These are phyloP conservation scores for Ceratonia siliqua DNA, from an alignment of 306 rosid species.

Conservation along the genomic window DNA sequence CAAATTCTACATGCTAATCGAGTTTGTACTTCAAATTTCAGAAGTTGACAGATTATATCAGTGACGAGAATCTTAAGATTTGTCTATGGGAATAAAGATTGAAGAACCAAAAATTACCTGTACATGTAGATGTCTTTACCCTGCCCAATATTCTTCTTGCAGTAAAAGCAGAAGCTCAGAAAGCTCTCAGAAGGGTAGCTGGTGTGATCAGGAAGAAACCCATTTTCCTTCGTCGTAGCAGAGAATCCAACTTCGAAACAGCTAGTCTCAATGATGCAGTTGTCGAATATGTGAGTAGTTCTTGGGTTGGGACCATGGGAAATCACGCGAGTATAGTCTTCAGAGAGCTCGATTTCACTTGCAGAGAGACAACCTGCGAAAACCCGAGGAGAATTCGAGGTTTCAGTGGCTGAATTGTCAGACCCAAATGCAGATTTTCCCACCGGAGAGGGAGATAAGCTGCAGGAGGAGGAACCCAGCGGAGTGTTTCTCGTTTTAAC, in stretches of 20 bases:
- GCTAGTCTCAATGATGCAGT: slow-evolving; percentile 63
- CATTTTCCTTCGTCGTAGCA: slow-evolving; percentile 30
- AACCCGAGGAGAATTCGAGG: slow-evolving; percentile 37
- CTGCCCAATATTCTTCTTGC: slow-evolving; percentile 71
- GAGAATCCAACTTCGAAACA: slow-evolving; percentile 45
- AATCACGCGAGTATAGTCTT: slow-evolving; percentile 75
- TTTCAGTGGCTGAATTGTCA: slow-evolving; percentile 28
- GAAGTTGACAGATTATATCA: neutral
- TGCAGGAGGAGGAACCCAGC: slow-evolving; percentile 37
- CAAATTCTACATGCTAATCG: neutral
- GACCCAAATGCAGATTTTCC: slow-evolving; percentile 38
- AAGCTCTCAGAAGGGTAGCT: slow-evolving; percentile 51
- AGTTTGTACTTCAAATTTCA: neutral
- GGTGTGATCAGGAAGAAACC: slow-evolving; percentile 19
- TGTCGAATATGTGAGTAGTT: slow-evolving; percentile 72
- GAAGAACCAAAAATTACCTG: slow-evolving; percentile 56
- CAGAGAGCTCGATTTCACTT: slow-evolving; percentile 69
- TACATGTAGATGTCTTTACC: slow-evolving; percentile 92
- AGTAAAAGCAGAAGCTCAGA: slow-evolving; percentile 70
- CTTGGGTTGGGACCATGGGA: slow-evolving; percentile 73
- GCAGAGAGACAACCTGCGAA: slow-evolving; percentile 49
- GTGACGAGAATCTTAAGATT: neutral
- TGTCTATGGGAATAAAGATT: neutral
- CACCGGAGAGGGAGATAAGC: slow-evolving; percentile 35
- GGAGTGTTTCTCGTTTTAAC: slow-evolving; percentile 40